Evolutionary conservation across 768 basidiomycete species (phyloP).

Genomic region (Boletus sensibilis): DNA sequence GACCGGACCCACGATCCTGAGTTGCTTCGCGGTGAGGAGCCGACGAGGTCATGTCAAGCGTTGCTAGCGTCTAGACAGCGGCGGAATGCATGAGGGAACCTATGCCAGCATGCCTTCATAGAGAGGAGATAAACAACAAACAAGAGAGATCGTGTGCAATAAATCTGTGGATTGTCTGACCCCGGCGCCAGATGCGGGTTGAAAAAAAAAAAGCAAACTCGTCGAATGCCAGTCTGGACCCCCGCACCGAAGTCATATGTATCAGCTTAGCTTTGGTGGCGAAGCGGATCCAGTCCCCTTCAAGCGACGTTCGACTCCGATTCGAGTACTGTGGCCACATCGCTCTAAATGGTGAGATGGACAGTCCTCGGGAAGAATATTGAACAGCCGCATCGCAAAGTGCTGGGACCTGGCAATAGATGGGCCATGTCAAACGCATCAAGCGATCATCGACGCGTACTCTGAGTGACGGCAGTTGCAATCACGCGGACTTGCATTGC

Average conservation of each 20-base stretch:
- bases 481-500: not conserved
- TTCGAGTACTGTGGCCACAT: not conserved
- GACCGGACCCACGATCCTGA: conserved; percentile 2
- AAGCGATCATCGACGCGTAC: conserved; percentile 8
- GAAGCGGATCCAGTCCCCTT: not conserved
- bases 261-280: not conserved
- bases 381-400: not conserved
- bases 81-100: not conserved
- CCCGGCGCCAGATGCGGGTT: not conserved
- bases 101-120: conserved; percentile 13
- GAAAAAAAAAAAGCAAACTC: not conserved
- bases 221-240: not conserved
- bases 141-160: conserved; percentile 4
- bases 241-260: not conserved
- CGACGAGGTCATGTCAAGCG: conserved; percentile 1
- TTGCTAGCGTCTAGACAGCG: not conserved
- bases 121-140: conserved; percentile 3
- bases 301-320: conserved; percentile 8
- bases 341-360: conserved; percentile 11
- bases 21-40: not conserved
- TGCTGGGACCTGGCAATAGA: conserved; percentile 6
- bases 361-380: not conserved
- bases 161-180: conserved; percentile 5
- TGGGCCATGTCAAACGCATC: conserved; percentile 6
- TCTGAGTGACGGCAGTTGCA: conserved; percentile 3